Conservation (phyloP, 495 filamentous ascomycete species). For the Penicillium coffeae region DNA sequence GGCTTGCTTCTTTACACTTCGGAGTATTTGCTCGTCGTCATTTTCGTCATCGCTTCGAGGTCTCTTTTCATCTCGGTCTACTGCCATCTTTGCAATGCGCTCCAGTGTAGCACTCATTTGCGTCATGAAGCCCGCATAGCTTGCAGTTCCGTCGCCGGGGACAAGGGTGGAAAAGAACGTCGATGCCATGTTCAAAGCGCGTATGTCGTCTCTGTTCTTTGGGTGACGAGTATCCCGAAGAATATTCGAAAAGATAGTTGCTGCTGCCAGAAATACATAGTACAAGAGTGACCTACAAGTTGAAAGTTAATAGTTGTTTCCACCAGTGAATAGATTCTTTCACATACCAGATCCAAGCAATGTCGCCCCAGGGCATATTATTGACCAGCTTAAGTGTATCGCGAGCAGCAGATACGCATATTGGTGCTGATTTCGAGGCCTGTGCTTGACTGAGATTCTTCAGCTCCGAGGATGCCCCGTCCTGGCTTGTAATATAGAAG, state of each 20-base stretch:
- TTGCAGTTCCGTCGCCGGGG: slow-evolving; percentile 59
- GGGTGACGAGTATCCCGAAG: slow-evolving; percentile 81
- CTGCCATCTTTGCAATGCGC: slow-evolving; percentile 77
- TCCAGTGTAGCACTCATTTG: slow-evolving; percentile 86
- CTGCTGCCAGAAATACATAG: slow-evolving; percentile 87
- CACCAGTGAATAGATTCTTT: background rate
- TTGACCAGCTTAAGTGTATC: slow-evolving; percentile 87
- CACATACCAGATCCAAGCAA: slow-evolving; percentile 86
- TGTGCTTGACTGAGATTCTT: slow-evolving; percentile 49
- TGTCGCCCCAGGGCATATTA: slow-evolving; percentile 91
- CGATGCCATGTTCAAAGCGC: slow-evolving; percentile 81
- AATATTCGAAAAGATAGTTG: slow-evolving; percentile 92
- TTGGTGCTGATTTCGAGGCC: slow-evolving; percentile 59
- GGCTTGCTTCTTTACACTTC: slow-evolving; percentile 10
- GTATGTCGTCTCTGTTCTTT: slow-evolving; percentile 76
- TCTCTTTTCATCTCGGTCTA: slow-evolving; percentile 76
- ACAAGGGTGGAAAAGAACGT: slow-evolving; percentile 77
- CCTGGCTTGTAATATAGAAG: slow-evolving; percentile 53
- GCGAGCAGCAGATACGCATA: slow-evolving; percentile 84
- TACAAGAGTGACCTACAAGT: slow-evolving; percentile 79
- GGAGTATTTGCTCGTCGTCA: slow-evolving; percentile 9
- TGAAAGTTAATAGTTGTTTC: background rate
- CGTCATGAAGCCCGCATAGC: slow-evolving; percentile 84
- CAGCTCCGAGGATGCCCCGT: slow-evolving; percentile 9
- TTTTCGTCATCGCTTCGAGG: slow-evolving; percentile 7